phyloP scores from a whole-genome alignment of 23 red algal species.

The Pyropia haitanensis region DNA sequence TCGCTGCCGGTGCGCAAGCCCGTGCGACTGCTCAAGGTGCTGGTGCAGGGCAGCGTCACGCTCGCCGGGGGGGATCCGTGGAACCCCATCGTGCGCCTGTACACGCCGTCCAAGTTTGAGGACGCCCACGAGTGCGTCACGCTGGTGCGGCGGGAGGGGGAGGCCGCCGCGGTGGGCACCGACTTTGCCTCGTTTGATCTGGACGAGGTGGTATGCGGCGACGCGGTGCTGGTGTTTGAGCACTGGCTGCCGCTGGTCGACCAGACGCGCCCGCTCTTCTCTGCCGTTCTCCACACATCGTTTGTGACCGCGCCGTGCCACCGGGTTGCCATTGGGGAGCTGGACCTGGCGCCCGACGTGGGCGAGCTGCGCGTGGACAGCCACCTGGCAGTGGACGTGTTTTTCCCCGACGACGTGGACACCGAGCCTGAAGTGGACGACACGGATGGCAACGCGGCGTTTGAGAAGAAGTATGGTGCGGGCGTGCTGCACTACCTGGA shows the following conservation, averaged over 20 bases:
- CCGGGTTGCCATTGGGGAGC: constrained; percentile 23
- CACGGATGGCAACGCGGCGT: too few relatives aligned
- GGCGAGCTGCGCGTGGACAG: constrained; percentile 31
- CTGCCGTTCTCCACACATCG: constrained; percentile 49
- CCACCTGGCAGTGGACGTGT: constrained; percentile 52
- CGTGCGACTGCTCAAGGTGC: constrained; percentile 50
- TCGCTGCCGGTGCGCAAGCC: constrained; percentile 36
- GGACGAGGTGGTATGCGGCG: constrained; percentile 63
- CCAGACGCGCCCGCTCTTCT: constrained; percentile 71
- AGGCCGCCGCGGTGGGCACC: constrained; percentile 24
- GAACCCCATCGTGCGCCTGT: constrained; percentile 74
- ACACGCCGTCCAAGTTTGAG: constrained; percentile 19
- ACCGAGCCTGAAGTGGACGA: too few relatives aligned
- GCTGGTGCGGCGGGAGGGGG: constrained; percentile 28
- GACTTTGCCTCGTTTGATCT: constrained; percentile 50
- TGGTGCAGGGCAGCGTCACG: constrained; percentile 52
- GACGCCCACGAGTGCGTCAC: constrained; percentile 26
- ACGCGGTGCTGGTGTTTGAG: constrained; percentile 69
- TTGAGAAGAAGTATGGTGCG: too few relatives aligned
- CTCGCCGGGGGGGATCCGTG: constrained; percentile 54
- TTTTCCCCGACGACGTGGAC: constrained; percentile 5
- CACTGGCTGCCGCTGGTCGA: constrained; percentile 60
- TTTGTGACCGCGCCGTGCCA: constrained; percentile 52
- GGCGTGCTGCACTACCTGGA: too few relatives aligned
- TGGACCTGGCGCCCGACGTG: constrained; percentile 63